Base-by-base conservation (phyloP, 768 basidiomycete genomes). In the Tylopilus rubrobrunneus region DNA sequence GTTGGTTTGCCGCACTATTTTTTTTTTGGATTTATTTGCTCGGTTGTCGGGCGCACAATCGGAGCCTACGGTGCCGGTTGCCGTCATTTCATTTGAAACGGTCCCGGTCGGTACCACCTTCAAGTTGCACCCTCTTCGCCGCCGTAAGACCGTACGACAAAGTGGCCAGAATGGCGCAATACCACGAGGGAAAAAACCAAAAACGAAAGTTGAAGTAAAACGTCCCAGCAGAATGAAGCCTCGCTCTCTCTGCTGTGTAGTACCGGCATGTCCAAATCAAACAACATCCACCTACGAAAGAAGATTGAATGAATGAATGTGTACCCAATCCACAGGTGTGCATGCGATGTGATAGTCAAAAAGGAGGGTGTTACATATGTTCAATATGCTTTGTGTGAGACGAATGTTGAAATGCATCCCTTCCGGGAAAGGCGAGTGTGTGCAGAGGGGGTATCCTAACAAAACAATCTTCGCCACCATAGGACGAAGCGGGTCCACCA, bases 381-480 rank as follows among this genome's bases (percentile, higher is more conserved):
- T 61, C 70, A 63, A 55, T 60, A 58, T 67, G 52, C 52, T 19
- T 36, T 62, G 61, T 49, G 29, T 39, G 39, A 39, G 36, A 37
- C 27, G 44, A 43, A 37, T 43, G 23, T 49, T 37, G 34, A 39
- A 53, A 44, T 58, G 51, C 46, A 37, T 45, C 46, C 49, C 54
- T 39, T 46, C 43, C 34, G 21, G 36, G 39, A 7, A 3, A 39
- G 39, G n/a, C 37, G 5, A 49, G 27, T 17, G 31, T 7, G 9
- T 7, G 9, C 12, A 21, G 56, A 14, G 42, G 28, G 60, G 56
- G 57, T 65, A 70, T 62, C 57, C 71, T 78, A 91, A 71, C 88
- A 89, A 72, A 92, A 92, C 45, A 86, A 58, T 69, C 79, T 81
- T 67, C 80, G 82, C 81, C 84, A 89, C 92, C 92, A 94, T 44